These are phyloP conservation scores for Taxawa tesnikishii DNA, from an alignment of 2,329 filamentous ascomycete species.

Conservation along the genomic window DNA sequence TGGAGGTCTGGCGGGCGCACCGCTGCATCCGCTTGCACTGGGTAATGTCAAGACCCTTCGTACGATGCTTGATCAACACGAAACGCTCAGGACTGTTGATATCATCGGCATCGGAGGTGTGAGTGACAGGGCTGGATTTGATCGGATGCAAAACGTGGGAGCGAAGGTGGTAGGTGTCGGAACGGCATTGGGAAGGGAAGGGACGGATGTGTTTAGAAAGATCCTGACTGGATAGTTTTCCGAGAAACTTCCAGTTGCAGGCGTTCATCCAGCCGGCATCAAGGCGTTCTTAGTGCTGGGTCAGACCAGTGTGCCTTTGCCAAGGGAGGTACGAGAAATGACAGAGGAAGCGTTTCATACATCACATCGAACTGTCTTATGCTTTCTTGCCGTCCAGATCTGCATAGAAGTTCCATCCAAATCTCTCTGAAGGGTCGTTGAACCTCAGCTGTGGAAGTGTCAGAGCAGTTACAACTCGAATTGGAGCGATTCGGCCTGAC, in stretches of 20 bases:
- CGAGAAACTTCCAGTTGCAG: too few species aligned
- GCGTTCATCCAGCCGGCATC: too few species aligned
- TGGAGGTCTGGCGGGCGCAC: slow-evolving; percentile 60
- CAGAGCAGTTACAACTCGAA: too few species aligned
- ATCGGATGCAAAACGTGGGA: slow-evolving; percentile 54
- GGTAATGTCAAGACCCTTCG: slow-evolving; percentile 65
- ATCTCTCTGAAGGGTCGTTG: slow-evolving; percentile 44
- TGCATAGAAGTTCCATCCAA: slow-evolving; percentile 46
- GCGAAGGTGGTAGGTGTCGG: slow-evolving; percentile 56
- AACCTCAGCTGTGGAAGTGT: slow-evolving; percentile 51
- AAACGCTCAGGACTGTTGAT: slow-evolving; percentile 39
- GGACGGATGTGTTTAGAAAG: slow-evolving; percentile 48
- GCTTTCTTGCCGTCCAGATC: slow-evolving; percentile 53
- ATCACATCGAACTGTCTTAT: too few species aligned
- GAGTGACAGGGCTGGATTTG: slow-evolving; percentile 47
- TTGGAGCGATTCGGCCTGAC: too few species aligned
- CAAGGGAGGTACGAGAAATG: too few species aligned
- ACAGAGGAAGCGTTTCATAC: too few species aligned
- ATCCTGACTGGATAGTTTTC: too few species aligned
- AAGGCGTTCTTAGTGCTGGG: too few species aligned
- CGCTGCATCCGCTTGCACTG: slow-evolving; percentile 60
- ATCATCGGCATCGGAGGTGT: slow-evolving; percentile 67
- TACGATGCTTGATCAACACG: slow-evolving; percentile 40
- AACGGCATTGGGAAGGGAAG: slow-evolving; percentile 54
- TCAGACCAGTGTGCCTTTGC: too few species aligned